Evolutionary conservation across 495 filamentous ascomycete genomes (phyloP).

Genomic region (Trichocladium antarcticum): DNA sequence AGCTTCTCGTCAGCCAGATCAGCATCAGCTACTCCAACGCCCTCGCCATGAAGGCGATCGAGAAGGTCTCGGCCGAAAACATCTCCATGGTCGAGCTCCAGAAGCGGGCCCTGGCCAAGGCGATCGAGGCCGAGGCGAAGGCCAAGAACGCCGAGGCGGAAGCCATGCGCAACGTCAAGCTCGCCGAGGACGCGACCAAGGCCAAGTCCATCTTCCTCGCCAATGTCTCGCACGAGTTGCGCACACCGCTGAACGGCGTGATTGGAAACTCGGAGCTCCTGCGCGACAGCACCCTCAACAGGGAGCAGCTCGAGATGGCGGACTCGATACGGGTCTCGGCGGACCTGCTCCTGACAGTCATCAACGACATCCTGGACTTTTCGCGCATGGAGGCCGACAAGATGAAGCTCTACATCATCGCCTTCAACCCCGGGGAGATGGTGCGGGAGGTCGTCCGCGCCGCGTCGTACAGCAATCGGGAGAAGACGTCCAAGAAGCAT

Average conservation of each 20-base stretch:
- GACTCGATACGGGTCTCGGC: constrained; percentile 86
- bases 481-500: constrained; percentile 51
- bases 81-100: constrained; percentile 80
- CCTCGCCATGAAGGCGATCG: constrained; percentile 66
- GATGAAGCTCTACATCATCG: constrained; percentile 83
- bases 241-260: constrained; percentile 79
- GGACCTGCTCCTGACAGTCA: constrained; percentile 80
- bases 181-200: constrained; percentile 83
- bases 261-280: constrained; percentile 85
- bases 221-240: constrained; percentile 79
- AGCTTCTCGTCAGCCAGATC: constrained; percentile 80
- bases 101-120: constrained; percentile 67
- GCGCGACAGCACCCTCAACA: constrained; percentile 61
- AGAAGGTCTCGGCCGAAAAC: constrained; percentile 70
- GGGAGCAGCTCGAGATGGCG: constrained; percentile 82
- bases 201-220: constrained; percentile 89
- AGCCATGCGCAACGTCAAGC: constrained; percentile 74
- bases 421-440: constrained; percentile 74
- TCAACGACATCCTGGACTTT: constrained; percentile 91
- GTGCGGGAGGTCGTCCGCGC: constrained; percentile 81
- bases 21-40: constrained; percentile 83
- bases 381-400: constrained; percentile 91
- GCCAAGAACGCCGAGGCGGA: constrained; percentile 72
- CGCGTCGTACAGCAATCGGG: constrained; percentile 70
- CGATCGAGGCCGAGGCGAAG: constrained; percentile 69